phyloP scores from a whole-genome alignment of 2,329 filamentous ascomycete genomes.

The Pseudogymnoascus sp. region DNA sequence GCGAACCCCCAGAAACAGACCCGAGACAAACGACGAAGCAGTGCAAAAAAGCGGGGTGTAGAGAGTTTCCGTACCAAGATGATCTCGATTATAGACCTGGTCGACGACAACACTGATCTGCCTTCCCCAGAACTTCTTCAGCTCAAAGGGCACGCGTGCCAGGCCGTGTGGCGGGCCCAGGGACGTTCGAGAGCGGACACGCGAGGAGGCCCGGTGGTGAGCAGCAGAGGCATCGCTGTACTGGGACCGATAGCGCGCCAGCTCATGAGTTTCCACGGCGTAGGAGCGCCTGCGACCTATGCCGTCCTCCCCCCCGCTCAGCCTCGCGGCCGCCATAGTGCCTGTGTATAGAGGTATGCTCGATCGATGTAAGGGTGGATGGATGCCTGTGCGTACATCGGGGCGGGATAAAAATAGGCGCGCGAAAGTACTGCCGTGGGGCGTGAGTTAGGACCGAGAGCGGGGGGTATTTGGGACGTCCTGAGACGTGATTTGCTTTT shows the following conservation, averaged over 20 bases:
- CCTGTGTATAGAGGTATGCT: background rate
- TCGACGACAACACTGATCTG: conserved; percentile 43
- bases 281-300: background rate
- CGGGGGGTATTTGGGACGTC: background rate
- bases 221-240: conserved; percentile 16
- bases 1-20: background rate
- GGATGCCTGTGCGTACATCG: conserved; percentile 9
- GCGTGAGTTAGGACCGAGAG: background rate
- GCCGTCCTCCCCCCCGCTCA: background rate
- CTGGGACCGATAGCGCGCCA: conserved; percentile 21
- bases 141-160: conserved; percentile 18
- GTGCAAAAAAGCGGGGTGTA: background rate
- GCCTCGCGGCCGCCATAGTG: background rate
- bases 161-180: background rate
- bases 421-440: background rate
- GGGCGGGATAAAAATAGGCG: conserved; percentile 6
- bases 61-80: conserved; percentile 40
- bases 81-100: conserved; percentile 42
- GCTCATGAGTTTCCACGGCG: conserved; percentile 24
- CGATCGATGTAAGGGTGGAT: background rate
- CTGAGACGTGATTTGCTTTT: background rate
- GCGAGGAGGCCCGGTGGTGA: background rate
- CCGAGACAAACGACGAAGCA: conserved; percentile 7
- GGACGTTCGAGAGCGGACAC: conserved; percentile 5
- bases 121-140: conserved; percentile 38